Base-by-base conservation (phyloP, 805 yeast species). In the Candida dajiaensis region DNA sequence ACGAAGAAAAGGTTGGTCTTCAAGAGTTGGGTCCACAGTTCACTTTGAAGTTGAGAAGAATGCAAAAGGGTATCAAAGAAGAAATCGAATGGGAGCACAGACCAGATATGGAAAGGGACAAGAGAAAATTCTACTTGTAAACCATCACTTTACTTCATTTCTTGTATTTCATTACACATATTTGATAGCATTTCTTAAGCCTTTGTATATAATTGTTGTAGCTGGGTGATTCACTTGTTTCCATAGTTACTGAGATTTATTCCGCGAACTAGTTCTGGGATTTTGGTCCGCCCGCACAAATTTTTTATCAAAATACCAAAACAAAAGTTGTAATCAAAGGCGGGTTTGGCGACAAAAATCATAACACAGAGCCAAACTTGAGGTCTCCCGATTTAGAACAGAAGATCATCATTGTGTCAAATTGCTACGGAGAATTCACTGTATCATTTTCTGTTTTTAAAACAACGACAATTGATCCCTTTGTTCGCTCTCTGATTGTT, bases 11-110 rank as follows among this genome's bases (percentile, higher is more conserved):
- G 57, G 97, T 92, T 2, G 99, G 98, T 8, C 69, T 94, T 43
- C 99, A 94, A 61, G 99, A 94, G 62, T 70, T 94, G 39, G 99
- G 99, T 0, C 99, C 99, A 1, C 97, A 90, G 66, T 94, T 94
- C 66, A 94, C 99, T 1, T 68, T 94, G 63, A 83, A 85, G 62
- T 69, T 94, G 55, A 80, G 96, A 66, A 76, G 98, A 60, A 71
- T 94, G 48, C 98, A 92, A 66, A 85, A 81, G 68, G 99, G 98
- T 44, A 76, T 94, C 58, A 82, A 82, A 61, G 95, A 89, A 55
- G 98, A 92, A 59, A 74, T 86, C 23, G 97, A 89, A 59, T 92
- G 98, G 97, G 97, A 94, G 67, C 96, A 89, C 69, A 80, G 88
- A 56, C 83, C 97, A 4, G 95, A 87, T 54, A 90, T 94, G 98